phyloP scores from a whole-genome alignment of 2,329 filamentous ascomycete species.

The Rutstroemia sp. region DNA sequence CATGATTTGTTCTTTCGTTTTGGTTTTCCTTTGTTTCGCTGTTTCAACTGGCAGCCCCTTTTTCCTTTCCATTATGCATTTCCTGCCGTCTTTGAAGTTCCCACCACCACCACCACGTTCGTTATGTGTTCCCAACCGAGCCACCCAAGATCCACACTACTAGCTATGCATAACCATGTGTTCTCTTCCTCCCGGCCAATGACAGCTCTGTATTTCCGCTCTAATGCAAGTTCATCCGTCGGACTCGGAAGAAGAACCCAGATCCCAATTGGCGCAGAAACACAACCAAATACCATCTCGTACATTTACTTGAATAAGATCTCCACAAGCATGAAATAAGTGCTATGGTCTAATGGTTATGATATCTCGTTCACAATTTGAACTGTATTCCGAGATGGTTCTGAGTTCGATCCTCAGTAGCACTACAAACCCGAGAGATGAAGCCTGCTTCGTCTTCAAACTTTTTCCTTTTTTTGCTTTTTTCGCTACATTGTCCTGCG shows the following conservation, averaged over 20 bases:
- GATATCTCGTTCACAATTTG: conserved; percentile 30
- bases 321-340: background rate
- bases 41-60: too few species aligned
- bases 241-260: too few species aligned
- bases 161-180: background rate
- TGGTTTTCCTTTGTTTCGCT: too few species aligned
- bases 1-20: too few species aligned
- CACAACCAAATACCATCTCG: background rate
- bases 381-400: conserved; percentile 28
- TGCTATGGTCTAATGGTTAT: conserved; percentile 21
- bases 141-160: background rate
- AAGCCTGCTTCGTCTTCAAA: too few species aligned
- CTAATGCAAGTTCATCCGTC: too few species aligned
- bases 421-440: conserved; percentile 4
- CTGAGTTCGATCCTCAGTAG: conserved; percentile 28
- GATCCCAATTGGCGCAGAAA: too few species aligned
- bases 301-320: background rate
- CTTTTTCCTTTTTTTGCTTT: background rate
- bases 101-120: too few species aligned
- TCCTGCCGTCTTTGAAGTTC: too few species aligned
- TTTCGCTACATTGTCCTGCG: background rate
- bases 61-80: too few species aligned
- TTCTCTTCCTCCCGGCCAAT: background rate
- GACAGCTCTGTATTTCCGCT: background rate
- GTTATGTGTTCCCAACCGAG: background rate